phyloP scores from a whole-genome alignment of 768 basidiomycete species.

The Galerina marginata region DNA sequence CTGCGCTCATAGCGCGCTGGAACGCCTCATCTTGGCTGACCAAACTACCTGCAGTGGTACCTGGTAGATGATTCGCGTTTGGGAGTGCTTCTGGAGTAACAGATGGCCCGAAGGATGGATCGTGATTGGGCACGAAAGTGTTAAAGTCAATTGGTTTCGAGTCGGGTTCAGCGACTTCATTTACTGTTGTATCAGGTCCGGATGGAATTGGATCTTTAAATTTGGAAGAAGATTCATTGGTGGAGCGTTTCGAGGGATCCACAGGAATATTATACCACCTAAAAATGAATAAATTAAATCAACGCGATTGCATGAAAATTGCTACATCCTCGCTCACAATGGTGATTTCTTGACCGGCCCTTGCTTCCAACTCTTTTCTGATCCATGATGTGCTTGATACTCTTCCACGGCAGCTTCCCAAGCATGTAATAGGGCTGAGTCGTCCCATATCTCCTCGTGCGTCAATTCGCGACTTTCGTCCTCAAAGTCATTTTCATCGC shows the following conservation, averaged over 20 bases:
- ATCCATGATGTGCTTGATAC: slow-evolving; percentile 75
- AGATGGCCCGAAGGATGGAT: slow-evolving; percentile 54
- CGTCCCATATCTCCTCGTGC: slow-evolving; percentile 85
- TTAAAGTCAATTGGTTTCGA: slow-evolving; percentile 72
- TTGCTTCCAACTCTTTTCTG: slow-evolving; percentile 73
- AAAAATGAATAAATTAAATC: slow-evolving; percentile 26
- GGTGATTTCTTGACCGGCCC: slow-evolving; percentile 74
- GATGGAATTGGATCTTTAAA: not conserved
- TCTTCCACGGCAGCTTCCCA: slow-evolving; percentile 90
- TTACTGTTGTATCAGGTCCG: not conserved
- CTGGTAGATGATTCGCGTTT: slow-evolving; percentile 28
- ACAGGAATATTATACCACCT: slow-evolving; percentile 84
- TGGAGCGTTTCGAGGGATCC: slow-evolving; percentile 19
- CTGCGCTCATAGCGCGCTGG: slow-evolving; percentile 73
- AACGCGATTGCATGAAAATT: not conserved
- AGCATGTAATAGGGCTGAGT: slow-evolving; percentile 82
- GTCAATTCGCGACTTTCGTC: slow-evolving; percentile 66
- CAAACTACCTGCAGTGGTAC: slow-evolving; percentile 36
- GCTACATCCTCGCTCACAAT: slow-evolving; percentile 51
- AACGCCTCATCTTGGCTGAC: slow-evolving; percentile 82
- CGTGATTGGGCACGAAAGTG: slow-evolving; percentile 72
- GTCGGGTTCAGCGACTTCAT: slow-evolving; percentile 42
- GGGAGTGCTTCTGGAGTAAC: slow-evolving; percentile 4
- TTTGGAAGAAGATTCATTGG: not conserved
- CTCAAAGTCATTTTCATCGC: slow-evolving; percentile 36